Base-by-base conservation (phyloP, 2,329 filamentous ascomycete genomes). In the Fusarium burgessii region DNA sequence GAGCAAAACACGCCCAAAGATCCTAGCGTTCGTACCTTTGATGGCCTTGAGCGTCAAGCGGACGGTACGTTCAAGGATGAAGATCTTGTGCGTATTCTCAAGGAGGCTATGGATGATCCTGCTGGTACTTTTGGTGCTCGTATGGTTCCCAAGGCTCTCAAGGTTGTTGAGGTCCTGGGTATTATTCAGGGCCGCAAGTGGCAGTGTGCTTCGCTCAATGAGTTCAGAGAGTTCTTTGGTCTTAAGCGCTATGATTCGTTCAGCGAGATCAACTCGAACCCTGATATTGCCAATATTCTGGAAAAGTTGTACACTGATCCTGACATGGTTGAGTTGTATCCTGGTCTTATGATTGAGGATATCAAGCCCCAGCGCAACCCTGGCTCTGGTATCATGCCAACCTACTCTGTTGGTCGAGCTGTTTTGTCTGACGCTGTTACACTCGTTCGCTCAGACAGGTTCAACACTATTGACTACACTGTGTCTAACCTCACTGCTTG, bases 261-360 rank as follows among this genome's bases (percentile, higher is more conserved):
- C 74, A 83, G 83, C 56, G 87, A 89, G 45, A 88, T 92, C 74
- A 90, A 87, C 70, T 79, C 82, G 3, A 83, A 91, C 68, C 81
- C 82, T 4, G 83, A 88, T n/a, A 86, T 91, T 33, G 84, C 85
- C 3, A 81, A 85, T 32, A 81, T 84, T 11, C 82, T 92, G 7
- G 85, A 87, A 65, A 83, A 87, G 70, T 80, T 92, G 15, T 92
- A 92, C 78, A 84, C 86, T 25, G 84, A 90, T 50, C 89, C 89
- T 0, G 90, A 92, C 70, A 87, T 87, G 76, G 88, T 93, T 15
- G 91, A 93, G 75, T 82, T 93, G 9, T 93, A 93, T 74, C 90
- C 91, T 1, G 91, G 91, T 13, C 80, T 93, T 3, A 86, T 92
- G 66, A 82, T 87, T n/a, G 89, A 91, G 75, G 84, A 88, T 56